phyloP scores from a whole-genome alignment of 179 eudicot genomes.

The Camellia oleifera region DNA sequence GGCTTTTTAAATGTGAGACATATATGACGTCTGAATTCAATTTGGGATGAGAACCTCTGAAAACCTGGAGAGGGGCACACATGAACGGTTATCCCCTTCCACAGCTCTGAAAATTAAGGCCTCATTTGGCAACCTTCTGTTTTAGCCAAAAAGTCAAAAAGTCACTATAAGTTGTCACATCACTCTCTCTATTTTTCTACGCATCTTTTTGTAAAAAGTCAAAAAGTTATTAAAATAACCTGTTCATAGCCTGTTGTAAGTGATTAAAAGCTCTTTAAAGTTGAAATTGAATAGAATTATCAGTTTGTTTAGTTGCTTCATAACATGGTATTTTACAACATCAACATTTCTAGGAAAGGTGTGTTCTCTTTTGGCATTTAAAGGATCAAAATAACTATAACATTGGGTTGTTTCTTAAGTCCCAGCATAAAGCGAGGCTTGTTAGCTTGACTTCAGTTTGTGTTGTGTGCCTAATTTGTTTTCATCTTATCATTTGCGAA shows the following conservation, averaged over 20 bases:
- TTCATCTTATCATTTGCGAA: background rate
- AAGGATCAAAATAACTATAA: background rate
- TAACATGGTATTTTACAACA: background rate
- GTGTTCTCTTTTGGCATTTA: background rate
- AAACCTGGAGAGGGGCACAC: background rate
- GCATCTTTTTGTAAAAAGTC: too few species aligned
- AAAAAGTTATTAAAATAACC: too few species aligned
- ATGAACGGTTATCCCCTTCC: background rate
- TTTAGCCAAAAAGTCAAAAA: too few species aligned
- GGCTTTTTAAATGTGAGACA: background rate
- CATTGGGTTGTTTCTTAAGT: background rate
- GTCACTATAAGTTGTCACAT: too few species aligned
- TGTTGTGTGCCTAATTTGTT: slow-evolving; percentile 3
- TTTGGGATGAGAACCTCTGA: background rate
- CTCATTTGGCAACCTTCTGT: too few species aligned
- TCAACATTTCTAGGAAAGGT: background rate
- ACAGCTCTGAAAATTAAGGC: background rate
- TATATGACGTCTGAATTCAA: background rate
- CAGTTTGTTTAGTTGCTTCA: background rate
- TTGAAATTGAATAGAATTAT: background rate
- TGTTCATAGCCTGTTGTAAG: too few species aligned
- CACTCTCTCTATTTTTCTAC: too few species aligned
- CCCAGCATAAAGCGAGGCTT: background rate
- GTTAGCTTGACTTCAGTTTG: background rate
- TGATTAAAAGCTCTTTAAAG: background rate